Base-by-base conservation (phyloP, 2,329 filamentous ascomycete species). In the Colletotrichum tofieldiae region DNA sequence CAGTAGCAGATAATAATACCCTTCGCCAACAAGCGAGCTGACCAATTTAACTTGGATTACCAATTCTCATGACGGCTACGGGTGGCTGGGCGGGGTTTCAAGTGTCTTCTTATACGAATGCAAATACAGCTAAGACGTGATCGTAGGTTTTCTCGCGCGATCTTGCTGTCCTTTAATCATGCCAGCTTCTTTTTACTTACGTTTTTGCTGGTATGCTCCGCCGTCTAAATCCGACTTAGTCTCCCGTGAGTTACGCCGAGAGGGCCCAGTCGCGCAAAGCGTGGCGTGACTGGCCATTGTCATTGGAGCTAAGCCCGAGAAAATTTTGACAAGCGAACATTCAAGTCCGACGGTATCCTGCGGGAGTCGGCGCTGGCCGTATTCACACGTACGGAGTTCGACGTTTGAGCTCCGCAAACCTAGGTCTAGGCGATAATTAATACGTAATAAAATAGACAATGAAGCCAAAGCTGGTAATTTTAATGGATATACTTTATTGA, bases 1-100 rank as follows among this genome's bases (percentile, higher is more conserved):
- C 26, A 39, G 20, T 70, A 54, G 56, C 51, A 70, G 39, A 54
- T 52, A 45, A 64, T 70, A 70, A 70, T 70, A 72, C 59, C 65
- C 70, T 60, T 62, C 41, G 23, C 58, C 29, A 55, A 52, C 70
- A 47, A 72, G 54, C 59, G 41, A 70, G 65, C 65, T 72, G 65
- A 60, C 39, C 20, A 55, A 39, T 59, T 20, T 16, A 43, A 60
- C 23, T 65, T 9, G 45, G 29, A 55, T 8, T 35, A 20, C 47
- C 54, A 51, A 56, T 39, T 29, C 26, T 2, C 23, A 18, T 18
- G 20, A 35, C 9, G 35, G 3, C 16, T 2, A 1, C 6, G 5
- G 5, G 7, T 37, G 8, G 8, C 14, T 14, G 16, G 29, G 5
- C 32, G 45, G 43, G 11, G 20, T 8, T 12, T 6, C 6, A 4